phyloP scores from a whole-genome alignment of 1,139 yeast species.

The Blastobotrys buckinghamii region DNA sequence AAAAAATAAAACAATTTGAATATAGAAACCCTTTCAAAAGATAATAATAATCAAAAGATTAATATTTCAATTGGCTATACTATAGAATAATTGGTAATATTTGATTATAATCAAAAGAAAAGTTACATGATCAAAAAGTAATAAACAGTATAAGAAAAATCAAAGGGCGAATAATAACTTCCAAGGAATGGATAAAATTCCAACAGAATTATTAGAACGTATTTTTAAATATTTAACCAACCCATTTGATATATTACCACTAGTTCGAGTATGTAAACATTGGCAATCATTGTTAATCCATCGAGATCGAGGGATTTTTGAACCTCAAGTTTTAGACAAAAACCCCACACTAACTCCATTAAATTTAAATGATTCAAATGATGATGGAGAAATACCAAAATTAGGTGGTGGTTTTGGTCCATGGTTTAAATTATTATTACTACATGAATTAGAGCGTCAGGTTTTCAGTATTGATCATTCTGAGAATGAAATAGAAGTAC shows the following conservation, averaged over 20 bases:
- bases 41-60: too few species aligned
- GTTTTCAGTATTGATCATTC: background rate
- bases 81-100: too few species aligned
- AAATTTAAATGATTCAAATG: background rate
- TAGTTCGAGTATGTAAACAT: slow-evolving; percentile 1
- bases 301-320: slow-evolving; percentile 6
- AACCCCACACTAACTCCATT: background rate
- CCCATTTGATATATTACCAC: slow-evolving; percentile 1
- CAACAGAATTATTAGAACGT: slow-evolving; percentile 6
- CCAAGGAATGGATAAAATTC: background rate
- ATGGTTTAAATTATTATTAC: slow-evolving; percentile 6
- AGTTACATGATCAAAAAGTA: too few species aligned
- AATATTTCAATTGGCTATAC: too few species aligned
- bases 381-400: background rate
- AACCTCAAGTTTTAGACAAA: background rate
- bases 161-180: too few species aligned
- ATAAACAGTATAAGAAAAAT: too few species aligned
- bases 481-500: background rate
- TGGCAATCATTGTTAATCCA: slow-evolving; percentile 3
- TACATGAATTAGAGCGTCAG: background rate
- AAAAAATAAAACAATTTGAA: too few species aligned
- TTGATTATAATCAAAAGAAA: too few species aligned
- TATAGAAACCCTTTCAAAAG: too few species aligned
- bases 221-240: background rate
- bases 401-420: background rate